Conservation (phyloP, 345 rosid genomes). For the Acer yangbiense region DNA sequence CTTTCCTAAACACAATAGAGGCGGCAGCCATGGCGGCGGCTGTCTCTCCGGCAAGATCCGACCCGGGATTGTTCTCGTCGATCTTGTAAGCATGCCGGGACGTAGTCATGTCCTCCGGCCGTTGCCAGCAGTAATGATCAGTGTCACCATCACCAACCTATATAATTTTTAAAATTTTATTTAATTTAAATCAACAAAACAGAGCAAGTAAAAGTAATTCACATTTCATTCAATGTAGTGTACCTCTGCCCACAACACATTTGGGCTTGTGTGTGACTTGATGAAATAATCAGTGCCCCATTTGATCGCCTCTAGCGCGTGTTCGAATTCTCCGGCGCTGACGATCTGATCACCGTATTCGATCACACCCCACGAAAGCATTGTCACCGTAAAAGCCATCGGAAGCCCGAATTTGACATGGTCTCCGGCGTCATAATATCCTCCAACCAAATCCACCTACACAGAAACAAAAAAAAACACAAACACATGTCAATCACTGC, state of each 20-base stretch:
- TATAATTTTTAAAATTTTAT: too few relatives aligned
- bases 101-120: slow-evolving; percentile 98
- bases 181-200: not conserved
- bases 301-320: slow-evolving; percentile 83
- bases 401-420: slow-evolving; percentile 95
- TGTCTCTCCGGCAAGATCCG: slow-evolving; percentile 90
- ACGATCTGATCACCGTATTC: slow-evolving; percentile 69
- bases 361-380: slow-evolving; percentile 87
- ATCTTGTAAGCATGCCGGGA: slow-evolving; percentile 83
- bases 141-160: slow-evolving; percentile 87
- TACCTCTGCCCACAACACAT: slow-evolving; percentile 89
- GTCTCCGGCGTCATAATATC: slow-evolving; percentile 96
- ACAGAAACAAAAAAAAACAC: too few relatives aligned
- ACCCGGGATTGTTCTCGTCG: slow-evolving; percentile 86
- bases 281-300: slow-evolving; percentile 98
- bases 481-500: not conserved
- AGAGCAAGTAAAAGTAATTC: not conserved
- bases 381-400: slow-evolving; percentile 94
- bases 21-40: slow-evolving; percentile 98
- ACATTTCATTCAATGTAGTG: too few relatives aligned
- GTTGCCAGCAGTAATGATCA: slow-evolving; percentile 97
- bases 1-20: slow-evolving; percentile 70
- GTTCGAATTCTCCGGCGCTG: slow-evolving; percentile 65
- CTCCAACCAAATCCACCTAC: slow-evolving; percentile 96
- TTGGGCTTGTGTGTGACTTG: slow-evolving; percentile 84